These are phyloP conservation scores for Cerrena zonata DNA, from an alignment of 1,284 basidiomycete species.

Conservation along the genomic window DNA sequence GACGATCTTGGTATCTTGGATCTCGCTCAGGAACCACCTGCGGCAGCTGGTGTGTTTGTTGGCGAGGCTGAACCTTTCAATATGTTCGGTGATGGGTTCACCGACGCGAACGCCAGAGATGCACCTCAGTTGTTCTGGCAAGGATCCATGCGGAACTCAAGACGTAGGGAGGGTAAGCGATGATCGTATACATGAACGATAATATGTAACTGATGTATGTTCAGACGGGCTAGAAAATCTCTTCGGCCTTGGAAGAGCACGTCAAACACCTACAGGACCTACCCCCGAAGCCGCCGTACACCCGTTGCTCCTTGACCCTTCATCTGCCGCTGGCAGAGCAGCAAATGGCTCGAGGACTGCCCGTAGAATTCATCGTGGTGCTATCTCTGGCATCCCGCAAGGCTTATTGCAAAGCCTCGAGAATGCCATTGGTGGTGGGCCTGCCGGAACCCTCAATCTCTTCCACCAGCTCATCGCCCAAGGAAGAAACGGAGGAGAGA, in stretches of 20 bases:
- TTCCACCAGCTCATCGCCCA: constrained; percentile 75
- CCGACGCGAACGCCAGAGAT: constrained; percentile 28
- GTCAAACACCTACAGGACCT: constrained; percentile 39
- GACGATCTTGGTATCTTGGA: constrained; percentile 47
- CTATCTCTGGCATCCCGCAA: constrained; percentile 42
- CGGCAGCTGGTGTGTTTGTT: constrained; percentile 12
- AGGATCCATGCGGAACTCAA: neutral
- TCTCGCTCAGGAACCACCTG: constrained; percentile 30
- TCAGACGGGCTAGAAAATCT: constrained; percentile 52
- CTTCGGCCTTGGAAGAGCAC: constrained; percentile 63
- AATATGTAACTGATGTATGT: constrained; percentile 14
- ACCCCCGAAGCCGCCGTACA: constrained; percentile 69
- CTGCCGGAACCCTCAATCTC: constrained; percentile 75
- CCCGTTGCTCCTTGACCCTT: constrained; percentile 72
- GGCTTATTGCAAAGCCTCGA: constrained; percentile 78
- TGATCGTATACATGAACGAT: constrained; percentile 28
- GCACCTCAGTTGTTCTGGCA: constrained; percentile 44
- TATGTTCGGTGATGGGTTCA: constrained; percentile 47
- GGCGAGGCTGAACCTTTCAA: constrained; percentile 45
- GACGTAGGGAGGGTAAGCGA: constrained; percentile 25
- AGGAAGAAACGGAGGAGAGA: constrained; percentile 48
- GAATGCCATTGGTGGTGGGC: constrained; percentile 68
- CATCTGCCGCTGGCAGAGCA: constrained; percentile 39
- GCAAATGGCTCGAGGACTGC: constrained; percentile 43
- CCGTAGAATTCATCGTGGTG: constrained; percentile 49